A percentile compares a stretch with the other conserved stretches of the same genome.
phyloP scores from a whole-genome alignment of 352 stramenopile species.

The Hyaloperonospora arabidopsidis region DNA sequence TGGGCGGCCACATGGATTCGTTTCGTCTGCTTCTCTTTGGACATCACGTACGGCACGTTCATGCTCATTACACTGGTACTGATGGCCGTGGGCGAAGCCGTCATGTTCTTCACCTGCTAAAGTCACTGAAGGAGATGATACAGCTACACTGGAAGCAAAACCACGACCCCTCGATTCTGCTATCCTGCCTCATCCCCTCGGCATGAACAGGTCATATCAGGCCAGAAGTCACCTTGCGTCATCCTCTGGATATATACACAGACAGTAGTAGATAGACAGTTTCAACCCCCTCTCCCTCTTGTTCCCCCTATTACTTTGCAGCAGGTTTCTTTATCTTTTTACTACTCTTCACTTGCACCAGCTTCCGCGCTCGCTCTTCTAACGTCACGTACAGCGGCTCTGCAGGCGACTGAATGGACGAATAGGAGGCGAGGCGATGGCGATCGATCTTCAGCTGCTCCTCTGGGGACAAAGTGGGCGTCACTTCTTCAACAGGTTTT shows the following conservation, averaged over 20 bases:
- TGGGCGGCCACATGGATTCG: constrained; percentile 36
- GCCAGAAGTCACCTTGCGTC: no score
- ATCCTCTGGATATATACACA: constrained; percentile 12
- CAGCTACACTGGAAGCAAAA: constrained; percentile 1
- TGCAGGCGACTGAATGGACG: constrained; percentile 56
- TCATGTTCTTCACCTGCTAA: constrained; percentile 82
- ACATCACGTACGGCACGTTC: constrained; percentile 63
- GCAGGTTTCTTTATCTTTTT: constrained; percentile 30
- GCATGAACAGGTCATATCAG: constrained; percentile 4
- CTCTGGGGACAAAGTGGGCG: constrained; percentile 30
- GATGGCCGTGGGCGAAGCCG: constrained; percentile 42
- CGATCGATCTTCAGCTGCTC: constrained; percentile 56
- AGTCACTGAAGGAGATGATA: constrained; percentile 10
- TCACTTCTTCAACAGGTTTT: not conserved
- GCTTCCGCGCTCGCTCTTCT: constrained; percentile 21
- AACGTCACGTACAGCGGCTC: constrained; percentile 37
- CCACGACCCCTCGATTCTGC: not conserved
- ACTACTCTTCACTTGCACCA: constrained; percentile 16
- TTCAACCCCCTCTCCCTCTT: no score
- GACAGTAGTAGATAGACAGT: constrained; percentile 19
- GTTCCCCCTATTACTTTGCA: constrained; percentile 13
- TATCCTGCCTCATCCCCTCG: constrained; percentile 23
- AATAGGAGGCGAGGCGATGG: constrained; percentile 62
- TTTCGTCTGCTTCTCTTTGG: constrained; percentile 34
- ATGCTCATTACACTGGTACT: constrained; percentile 43